A percentile compares a stretch with the other conserved stretches of the same genome.
phyloP scores from a whole-genome alignment of 176 grass and related monocot genomes.

The Oropetium thomaeum region DNA sequence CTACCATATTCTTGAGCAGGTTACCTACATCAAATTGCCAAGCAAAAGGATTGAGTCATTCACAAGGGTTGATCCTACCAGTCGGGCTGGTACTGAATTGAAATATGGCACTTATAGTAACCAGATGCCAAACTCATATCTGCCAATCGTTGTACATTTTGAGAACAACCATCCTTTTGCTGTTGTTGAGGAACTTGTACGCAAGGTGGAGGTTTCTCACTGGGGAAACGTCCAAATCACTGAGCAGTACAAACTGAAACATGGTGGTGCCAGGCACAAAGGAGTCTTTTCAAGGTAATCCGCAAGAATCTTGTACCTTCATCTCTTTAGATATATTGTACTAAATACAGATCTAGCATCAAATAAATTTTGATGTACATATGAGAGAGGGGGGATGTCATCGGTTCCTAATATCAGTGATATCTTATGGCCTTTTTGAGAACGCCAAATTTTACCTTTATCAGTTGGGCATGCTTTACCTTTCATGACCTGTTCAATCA shows the following conservation, averaged over 20 bases:
- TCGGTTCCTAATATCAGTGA: neutral
- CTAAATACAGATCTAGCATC: neutral
- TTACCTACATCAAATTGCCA: constrained; percentile 60
- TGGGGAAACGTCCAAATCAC: constrained; percentile 91
- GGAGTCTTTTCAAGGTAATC: constrained; percentile 87
- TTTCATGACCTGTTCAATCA: neutral
- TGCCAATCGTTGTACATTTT: constrained; percentile 67
- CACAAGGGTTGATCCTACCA: constrained; percentile 66
- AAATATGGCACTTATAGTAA: constrained; percentile 71
- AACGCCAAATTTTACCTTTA: neutral
- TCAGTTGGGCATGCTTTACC: neutral
- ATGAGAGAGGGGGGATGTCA: too few relatives aligned
- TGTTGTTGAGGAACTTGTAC: constrained; percentile 73
- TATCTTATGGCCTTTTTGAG: neutral
- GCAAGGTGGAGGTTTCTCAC: constrained; percentile 93
- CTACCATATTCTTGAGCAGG: constrained; percentile 64
- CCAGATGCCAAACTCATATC: constrained; percentile 53
- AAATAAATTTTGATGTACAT: neutral
- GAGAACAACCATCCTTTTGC: constrained; percentile 90
- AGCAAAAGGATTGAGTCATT: constrained; percentile 79
- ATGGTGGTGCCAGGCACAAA: constrained; percentile 82
- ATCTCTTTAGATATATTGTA: neutral
- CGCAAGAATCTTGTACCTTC: constrained; percentile 7
- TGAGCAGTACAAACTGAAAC: constrained; percentile 83
- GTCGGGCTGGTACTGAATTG: constrained; percentile 61